Percentiles rank a stretch among this genome's conserved stretches.
phyloP scores from a whole-genome alignment of 2,329 filamentous ascomycete species.

The Stromatinia cepivora region DNA sequence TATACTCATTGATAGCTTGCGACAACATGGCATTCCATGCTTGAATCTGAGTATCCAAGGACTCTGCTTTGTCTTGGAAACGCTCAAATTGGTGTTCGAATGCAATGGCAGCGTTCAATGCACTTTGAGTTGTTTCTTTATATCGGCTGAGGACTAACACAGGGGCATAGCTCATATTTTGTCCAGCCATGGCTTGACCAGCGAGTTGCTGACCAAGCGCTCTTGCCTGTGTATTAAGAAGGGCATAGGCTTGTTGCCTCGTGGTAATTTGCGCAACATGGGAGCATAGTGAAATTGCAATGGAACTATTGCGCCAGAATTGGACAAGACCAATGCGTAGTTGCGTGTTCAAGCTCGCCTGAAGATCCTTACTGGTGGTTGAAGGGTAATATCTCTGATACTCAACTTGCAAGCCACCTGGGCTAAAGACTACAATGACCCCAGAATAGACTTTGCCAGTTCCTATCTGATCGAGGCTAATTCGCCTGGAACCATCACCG shows the following conservation, averaged over 20 bases:
- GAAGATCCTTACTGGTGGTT: slow-evolving; percentile 11
- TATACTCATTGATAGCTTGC: slow-evolving; percentile 15
- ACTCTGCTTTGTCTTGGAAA: slow-evolving; percentile 11
- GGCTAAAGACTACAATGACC: slow-evolving; percentile 8
- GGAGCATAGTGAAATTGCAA: slow-evolving; percentile 10
- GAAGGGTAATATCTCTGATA: slow-evolving; percentile 10
- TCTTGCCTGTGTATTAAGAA: slow-evolving; percentile 7
- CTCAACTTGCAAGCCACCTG: slow-evolving; percentile 1
- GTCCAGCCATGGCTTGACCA: slow-evolving; percentile 13
- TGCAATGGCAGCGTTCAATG: background rate
- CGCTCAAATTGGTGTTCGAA: slow-evolving; percentile 12
- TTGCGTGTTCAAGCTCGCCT: slow-evolving; percentile 11
- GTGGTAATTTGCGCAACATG: background rate
- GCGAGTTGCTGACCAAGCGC: slow-evolving; percentile 5
- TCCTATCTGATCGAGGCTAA: slow-evolving; percentile 5
- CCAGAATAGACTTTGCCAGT: background rate
- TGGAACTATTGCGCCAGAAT: slow-evolving; percentile 12
- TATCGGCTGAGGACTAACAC: slow-evolving; percentile 5
- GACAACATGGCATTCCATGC: slow-evolving; percentile 12
- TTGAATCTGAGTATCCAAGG: slow-evolving; percentile 8
- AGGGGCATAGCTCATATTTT: slow-evolving; percentile 14
- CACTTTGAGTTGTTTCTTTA: slow-evolving; percentile 3
- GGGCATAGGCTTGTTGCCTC: slow-evolving; percentile 2
- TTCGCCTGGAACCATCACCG: background rate
- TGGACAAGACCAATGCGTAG: slow-evolving; percentile 1